phyloP scores from a whole-genome alignment of 2,329 filamentous ascomycete species.

The Fusarium pseudoanthophilum region DNA sequence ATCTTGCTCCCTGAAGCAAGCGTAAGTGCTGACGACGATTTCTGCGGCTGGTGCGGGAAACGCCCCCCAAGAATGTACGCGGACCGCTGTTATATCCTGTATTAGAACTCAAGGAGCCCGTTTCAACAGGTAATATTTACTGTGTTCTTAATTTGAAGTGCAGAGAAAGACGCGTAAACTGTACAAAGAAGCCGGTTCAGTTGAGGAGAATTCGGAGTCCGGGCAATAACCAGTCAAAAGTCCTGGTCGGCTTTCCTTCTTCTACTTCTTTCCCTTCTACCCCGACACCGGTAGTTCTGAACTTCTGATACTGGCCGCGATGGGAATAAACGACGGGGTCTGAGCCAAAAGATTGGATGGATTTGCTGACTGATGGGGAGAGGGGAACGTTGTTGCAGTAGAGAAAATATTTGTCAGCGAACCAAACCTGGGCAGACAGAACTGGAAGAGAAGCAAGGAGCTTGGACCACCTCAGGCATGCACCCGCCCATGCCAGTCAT shows the following conservation, averaged over 20 bases:
- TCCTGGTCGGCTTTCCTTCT: neutral
- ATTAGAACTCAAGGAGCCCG: conserved; percentile 1
- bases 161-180: conserved; percentile 22
- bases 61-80: neutral
- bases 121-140: conserved; percentile 10
- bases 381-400: conserved; percentile 35
- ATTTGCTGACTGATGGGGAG: conserved; percentile 37
- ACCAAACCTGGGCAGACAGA: conserved; percentile 1
- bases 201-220: neutral
- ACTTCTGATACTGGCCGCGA: conserved; percentile 16
- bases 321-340: conserved; percentile 27
- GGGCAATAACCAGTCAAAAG: neutral
- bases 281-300: conserved; percentile 2
- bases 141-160: conserved; percentile 25
- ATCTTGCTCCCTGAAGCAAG: conserved; percentile 12
- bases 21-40: conserved; percentile 14
- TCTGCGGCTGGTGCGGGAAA: conserved; percentile 9
- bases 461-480: conserved; percentile 26
- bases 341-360: conserved; percentile 17
- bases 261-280: neutral
- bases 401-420: conserved; percentile 45
- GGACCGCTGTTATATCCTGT: neutral
- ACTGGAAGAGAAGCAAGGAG: conserved; percentile 11
- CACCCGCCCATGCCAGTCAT: neutral
- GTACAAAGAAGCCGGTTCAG: neutral